Conservation (phyloP, 495 filamentous ascomycete genomes). For the Cercophora scortea region DNA sequence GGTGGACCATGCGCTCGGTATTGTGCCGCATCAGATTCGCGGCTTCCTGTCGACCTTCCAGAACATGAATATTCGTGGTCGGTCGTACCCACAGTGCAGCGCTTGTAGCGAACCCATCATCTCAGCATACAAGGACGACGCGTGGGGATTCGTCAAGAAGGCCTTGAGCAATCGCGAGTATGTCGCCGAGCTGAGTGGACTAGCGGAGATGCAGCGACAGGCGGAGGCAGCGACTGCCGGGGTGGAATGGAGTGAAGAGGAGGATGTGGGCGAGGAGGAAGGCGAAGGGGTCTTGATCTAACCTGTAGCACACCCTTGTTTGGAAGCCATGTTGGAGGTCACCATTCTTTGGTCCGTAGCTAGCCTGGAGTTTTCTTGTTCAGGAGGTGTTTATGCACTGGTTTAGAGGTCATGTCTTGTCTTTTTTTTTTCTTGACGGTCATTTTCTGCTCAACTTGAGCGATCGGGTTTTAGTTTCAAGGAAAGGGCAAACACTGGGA, state of each 20-base stretch:
- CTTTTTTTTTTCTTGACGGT: no score
- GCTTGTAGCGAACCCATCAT: constrained; percentile 78
- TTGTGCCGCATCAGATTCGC: constrained; percentile 87
- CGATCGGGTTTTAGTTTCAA: no score
- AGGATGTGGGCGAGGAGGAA: constrained; percentile 34
- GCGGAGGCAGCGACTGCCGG: constrained; percentile 52
- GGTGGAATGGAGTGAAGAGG: constrained; percentile 41
- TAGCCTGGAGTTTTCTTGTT: no score
- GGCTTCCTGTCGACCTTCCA: constrained; percentile 83
- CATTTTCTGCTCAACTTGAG: no score
- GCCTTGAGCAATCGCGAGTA: constrained; percentile 79
- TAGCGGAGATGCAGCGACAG: constrained; percentile 81
- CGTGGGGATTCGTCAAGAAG: constrained; percentile 83
- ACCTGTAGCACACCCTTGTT: background rate
- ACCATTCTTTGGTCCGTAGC: no score
- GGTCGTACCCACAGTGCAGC: constrained; percentile 83
- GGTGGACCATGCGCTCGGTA: constrained; percentile 66
- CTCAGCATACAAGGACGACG: constrained; percentile 59
- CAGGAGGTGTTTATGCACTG: no score
- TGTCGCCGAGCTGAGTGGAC: constrained; percentile 82
- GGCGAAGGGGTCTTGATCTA: constrained; percentile 36
- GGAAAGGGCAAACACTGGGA: no score
- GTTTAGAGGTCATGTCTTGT: no score
- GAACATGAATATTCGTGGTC: constrained; percentile 73
- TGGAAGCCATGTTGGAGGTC: no score